phyloP scores from a whole-genome alignment of 2,329 filamentous ascomycete species.

The Amesomyces nigricolor region DNA sequence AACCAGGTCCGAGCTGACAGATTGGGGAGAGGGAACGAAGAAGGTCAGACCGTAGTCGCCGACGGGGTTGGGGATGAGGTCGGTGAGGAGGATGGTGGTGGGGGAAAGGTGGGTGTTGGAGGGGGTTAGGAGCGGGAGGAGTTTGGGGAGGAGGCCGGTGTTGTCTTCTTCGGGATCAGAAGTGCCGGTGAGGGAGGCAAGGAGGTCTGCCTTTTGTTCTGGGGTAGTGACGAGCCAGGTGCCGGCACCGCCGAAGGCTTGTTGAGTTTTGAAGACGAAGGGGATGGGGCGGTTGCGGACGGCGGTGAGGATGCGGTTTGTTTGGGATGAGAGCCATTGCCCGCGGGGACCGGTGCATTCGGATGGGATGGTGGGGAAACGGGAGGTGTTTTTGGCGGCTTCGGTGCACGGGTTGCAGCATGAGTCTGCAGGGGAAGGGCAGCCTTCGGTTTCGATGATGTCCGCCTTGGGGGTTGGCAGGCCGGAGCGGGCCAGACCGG shows the following conservation, averaged over 20 bases:
- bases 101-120: conserved; percentile 32
- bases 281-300: conserved; percentile 27
- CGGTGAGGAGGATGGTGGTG: conserved; percentile 30
- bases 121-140: conserved; percentile 30
- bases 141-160: conserved; percentile 25
- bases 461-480: conserved; percentile 31
- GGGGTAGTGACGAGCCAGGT: conserved; percentile 31
- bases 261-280: conserved; percentile 37
- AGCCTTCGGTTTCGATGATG: conserved; percentile 26
- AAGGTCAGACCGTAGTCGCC: conserved; percentile 34
- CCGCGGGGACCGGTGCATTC: conserved; percentile 28
- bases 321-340: conserved; percentile 30
- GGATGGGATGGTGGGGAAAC: conserved; percentile 25
- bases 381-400: background rate
- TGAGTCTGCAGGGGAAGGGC: conserved; percentile 10
- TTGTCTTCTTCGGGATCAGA: background rate
- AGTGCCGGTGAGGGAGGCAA: conserved; percentile 22
- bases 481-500: conserved; percentile 31
- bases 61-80: conserved; percentile 30
- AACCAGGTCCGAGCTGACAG: conserved; percentile 16
- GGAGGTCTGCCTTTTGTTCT: conserved; percentile 26
- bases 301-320: conserved; percentile 23
- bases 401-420: conserved; percentile 29
- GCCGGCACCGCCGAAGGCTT: conserved; percentile 35
- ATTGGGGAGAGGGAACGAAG: conserved; percentile 27